These are phyloP conservation scores for Spergularia azorica DNA, from an alignment of 179 eudicot species.

Conservation along the genomic window DNA sequence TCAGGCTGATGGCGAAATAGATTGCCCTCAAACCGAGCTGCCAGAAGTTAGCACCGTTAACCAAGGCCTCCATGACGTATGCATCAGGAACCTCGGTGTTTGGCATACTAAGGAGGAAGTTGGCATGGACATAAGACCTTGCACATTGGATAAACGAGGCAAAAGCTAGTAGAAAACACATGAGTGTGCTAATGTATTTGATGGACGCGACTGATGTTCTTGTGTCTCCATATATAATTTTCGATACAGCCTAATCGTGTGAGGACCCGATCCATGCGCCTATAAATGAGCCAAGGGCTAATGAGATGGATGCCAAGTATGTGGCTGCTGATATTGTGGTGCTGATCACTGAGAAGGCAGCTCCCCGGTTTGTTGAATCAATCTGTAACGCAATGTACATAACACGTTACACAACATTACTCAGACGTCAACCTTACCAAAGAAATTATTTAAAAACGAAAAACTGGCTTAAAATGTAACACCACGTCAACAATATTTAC, in stretches of 20 bases:
- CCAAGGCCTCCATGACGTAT: slow-evolving; percentile 39
- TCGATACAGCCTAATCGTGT: slow-evolving; percentile 20
- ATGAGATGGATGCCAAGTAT: slow-evolving; percentile 43
- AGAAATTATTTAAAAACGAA: background rate
- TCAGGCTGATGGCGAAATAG: slow-evolving; percentile 51
- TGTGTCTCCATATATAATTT: slow-evolving; percentile 52
- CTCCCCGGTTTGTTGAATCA: slow-evolving; percentile 30
- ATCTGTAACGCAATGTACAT: slow-evolving; percentile 20
- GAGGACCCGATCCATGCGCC: slow-evolving; percentile 54
- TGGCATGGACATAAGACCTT: slow-evolving; percentile 49
- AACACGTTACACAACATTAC: background rate
- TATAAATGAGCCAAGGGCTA: slow-evolving; percentile 52
- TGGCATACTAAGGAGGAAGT: slow-evolving; percentile 65
- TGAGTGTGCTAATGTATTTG: slow-evolving; percentile 46
- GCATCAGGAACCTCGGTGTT: slow-evolving; percentile 36
- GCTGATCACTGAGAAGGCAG: slow-evolving; percentile 43
- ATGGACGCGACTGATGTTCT: slow-evolving; percentile 33
- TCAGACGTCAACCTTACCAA: too few relatives aligned
- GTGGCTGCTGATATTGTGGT: slow-evolving; percentile 48
- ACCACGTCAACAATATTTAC: too few relatives aligned
- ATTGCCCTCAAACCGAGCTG: slow-evolving; percentile 52
- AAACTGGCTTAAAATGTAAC: background rate
- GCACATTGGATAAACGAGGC: slow-evolving; percentile 52
- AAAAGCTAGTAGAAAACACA: slow-evolving; percentile 58
- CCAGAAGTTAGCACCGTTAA: slow-evolving; percentile 56